Base-by-base conservation (phyloP, 345 rosid species). In the Bruguiera parviflora region DNA sequence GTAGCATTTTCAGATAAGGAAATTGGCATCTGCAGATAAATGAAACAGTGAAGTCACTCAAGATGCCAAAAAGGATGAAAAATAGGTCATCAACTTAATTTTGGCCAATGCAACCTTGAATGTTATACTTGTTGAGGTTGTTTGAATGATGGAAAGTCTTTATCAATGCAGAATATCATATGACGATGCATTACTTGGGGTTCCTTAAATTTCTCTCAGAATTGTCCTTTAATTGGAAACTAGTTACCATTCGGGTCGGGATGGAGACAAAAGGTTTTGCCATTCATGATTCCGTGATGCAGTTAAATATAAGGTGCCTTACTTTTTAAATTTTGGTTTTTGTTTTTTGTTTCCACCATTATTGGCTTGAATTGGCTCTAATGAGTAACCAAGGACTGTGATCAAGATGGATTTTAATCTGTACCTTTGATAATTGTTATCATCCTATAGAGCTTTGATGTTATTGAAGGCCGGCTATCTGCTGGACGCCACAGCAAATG, bases 221-320 rank as follows among this genome's bases (percentile, higher is more conserved):
- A 8, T 43, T 20, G n/a, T 35, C 47, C 29, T 58, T 65, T 58
- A 21, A 53, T 27, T 4, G 6, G 20, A 53, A 8, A 5, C 35
- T 58, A 16, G 51, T 71, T 25, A 37, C 19, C 27, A 6, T 56
- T 66, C 85, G 91, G 96, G 98, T 94, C 53, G 97, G 89, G 8
- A 80, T 84, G 89, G 97, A 94, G 83, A 71, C 91, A 8, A 92
- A 94, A 73, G 98, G 95, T 56, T 89, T 94, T 81, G 97, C 96
- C 4, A 89, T 94, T 58, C 87, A 91, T 79, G 98, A 94, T 71
- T 75, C 92, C 55, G 39, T 94, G 77, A 89, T 89, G 97, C 90
- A 86, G 25, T 58, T n/a, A n/a, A 88, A 64, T 81, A 79, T 73
- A 89, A 85, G 90, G 97, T 83, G 67, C 71, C 35, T 58, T 66